Percentiles rank a stretch among this genome's conserved stretches.
Evolutionary conservation across 2,329 filamentous ascomycete genomes (phyloP).

Genomic region (Nannizziopsis arthrosporioides): DNA sequence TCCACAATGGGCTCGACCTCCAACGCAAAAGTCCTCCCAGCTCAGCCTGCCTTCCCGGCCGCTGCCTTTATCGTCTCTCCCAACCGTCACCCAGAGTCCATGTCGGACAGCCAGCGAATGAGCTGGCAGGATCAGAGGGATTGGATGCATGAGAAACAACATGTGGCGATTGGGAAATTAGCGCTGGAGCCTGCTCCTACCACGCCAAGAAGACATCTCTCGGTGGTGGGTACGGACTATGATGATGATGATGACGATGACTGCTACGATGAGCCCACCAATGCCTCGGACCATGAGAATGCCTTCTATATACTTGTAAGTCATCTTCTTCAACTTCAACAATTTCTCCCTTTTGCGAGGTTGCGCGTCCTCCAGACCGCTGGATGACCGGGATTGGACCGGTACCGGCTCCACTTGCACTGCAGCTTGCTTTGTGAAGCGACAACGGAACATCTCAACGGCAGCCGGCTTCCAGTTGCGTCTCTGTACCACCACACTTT

Average conservation of each 20-base stretch:
- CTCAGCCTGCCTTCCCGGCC: constrained; percentile 1
- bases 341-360: not conserved
- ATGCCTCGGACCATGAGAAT: constrained; percentile 24
- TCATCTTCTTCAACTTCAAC: not conserved
- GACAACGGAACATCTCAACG: not conserved
- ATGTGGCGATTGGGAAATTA: constrained; percentile 6
- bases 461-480: not conserved
- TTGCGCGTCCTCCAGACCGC: not conserved
- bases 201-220: constrained; percentile 15
- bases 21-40: not conserved
- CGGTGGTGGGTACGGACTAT: constrained; percentile 20
- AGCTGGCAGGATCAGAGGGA: constrained; percentile 9
- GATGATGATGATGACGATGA: constrained; percentile 21
- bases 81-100: constrained; percentile 3
- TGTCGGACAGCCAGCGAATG: constrained; percentile 3
- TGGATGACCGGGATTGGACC: not conserved
- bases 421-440: not conserved
- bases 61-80: constrained; percentile 10
- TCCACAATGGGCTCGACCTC: constrained; percentile 7
- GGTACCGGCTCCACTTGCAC: not conserved
- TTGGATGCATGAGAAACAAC: constrained; percentile 8
- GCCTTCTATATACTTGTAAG: constrained; percentile 36
- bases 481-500: constrained; percentile 5
- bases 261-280: constrained; percentile 16
- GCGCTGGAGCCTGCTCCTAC: constrained; percentile 2